These are phyloP conservation scores for Naganishia cerealis DNA, from an alignment of 1,284 basidiomycete species.

Conservation along the genomic window DNA sequence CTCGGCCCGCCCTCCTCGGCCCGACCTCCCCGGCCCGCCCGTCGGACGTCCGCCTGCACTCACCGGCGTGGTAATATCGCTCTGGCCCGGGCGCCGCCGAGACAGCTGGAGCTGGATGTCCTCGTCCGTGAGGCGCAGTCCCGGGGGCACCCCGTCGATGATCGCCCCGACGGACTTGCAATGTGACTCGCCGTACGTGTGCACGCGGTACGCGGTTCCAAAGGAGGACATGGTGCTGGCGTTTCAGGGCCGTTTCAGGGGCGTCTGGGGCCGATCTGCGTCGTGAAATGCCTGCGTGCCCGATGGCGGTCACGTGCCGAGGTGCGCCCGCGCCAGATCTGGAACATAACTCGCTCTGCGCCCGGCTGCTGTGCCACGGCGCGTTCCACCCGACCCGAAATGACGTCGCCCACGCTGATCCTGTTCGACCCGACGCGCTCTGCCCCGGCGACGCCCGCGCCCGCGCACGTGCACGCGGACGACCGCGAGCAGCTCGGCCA, in stretches of 20 bases:
- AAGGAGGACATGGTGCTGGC: conserved; percentile 78
- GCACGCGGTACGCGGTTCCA: conserved; percentile 85
- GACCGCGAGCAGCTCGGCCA: conserved; percentile 18
- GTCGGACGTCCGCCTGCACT: too few relatives aligned
- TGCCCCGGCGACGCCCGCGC: neutral
- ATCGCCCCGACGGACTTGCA: conserved; percentile 96
- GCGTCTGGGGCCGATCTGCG: too few relatives aligned
- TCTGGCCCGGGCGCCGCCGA: conserved; percentile 90
- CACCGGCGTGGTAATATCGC: conserved; percentile 91
- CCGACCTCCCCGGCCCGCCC: too few relatives aligned
- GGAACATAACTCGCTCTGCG: too few relatives aligned
- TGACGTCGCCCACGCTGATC: neutral
- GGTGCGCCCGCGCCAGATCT: too few relatives aligned
- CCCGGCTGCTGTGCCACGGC: neutral
- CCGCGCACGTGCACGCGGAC: neutral
- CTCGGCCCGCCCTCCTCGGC: too few relatives aligned
- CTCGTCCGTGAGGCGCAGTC: conserved; percentile 72
- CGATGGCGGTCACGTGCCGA: too few relatives aligned
- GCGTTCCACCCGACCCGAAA: neutral
- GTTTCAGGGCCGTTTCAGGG: too few relatives aligned
- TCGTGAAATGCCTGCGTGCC: too few relatives aligned
- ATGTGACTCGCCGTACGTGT: conserved; percentile 97
- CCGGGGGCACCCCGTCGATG: conserved; percentile 94
- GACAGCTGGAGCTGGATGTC: conserved; percentile 93
- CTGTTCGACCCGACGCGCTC: neutral